Percentiles rank a stretch among this genome's conserved stretches.
Conservation (phyloP, 2,329 filamentous ascomycete species). For the Epichloe hybrida region DNA sequence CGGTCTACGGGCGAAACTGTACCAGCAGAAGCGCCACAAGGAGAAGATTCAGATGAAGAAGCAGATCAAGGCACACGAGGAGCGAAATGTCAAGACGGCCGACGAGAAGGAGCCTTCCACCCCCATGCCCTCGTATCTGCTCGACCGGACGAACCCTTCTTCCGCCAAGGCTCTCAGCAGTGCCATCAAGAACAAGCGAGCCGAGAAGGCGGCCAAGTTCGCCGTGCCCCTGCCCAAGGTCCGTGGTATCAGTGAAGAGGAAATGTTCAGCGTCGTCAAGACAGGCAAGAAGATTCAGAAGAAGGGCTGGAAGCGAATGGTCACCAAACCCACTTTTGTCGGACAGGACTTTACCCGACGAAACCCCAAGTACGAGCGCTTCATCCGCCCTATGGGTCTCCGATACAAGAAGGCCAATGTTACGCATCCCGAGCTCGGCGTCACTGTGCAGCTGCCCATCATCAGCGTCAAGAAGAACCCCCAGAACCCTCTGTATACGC, state of each 20-base stretch:
- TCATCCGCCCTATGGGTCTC: slow-evolving; percentile 37
- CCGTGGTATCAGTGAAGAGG: slow-evolving; percentile 78
- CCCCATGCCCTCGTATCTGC: slow-evolving; percentile 81
- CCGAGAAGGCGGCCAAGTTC: slow-evolving; percentile 89
- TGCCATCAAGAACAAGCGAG: slow-evolving; percentile 90
- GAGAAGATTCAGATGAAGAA: slow-evolving; percentile 99
- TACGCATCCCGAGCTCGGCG: slow-evolving; percentile 63
- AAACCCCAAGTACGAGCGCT: slow-evolving; percentile 63
- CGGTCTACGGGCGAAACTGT: slow-evolving; percentile 82
- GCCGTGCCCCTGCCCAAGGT: slow-evolving; percentile 88
- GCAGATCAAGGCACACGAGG: slow-evolving; percentile 86
- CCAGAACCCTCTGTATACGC: slow-evolving; percentile 81
- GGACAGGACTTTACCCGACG: slow-evolving; percentile 79
- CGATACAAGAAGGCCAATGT: slow-evolving; percentile 41
- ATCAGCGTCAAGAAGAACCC: slow-evolving; percentile 55
- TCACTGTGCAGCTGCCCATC: slow-evolving; percentile 79
- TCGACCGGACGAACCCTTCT: slow-evolving; percentile 59
- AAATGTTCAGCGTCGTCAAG: slow-evolving; percentile 95
- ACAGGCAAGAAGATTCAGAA: slow-evolving; percentile 90
- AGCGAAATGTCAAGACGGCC: slow-evolving; percentile 86
- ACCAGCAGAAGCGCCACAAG: slow-evolving; percentile 84
- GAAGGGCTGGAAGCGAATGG: slow-evolving; percentile 65
- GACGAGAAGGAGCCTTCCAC: slow-evolving; percentile 67
- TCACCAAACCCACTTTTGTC: slow-evolving; percentile 57
- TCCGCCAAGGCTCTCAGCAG: slow-evolving; percentile 58